Evolutionary conservation across 1,139 yeast species (phyloP).

Genomic region (Candida sp.): DNA sequence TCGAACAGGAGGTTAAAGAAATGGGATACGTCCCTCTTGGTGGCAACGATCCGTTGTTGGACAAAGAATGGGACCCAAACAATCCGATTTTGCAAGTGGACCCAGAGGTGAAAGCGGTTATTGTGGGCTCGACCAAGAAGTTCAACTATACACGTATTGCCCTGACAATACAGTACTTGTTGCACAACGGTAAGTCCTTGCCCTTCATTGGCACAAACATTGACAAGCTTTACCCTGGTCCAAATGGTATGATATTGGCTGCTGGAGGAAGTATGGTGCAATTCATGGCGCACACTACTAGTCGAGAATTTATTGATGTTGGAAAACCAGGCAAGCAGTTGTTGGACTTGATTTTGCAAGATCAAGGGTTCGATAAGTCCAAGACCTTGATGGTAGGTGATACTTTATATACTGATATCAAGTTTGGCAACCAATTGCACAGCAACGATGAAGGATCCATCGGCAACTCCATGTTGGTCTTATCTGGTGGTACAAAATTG

Average conservation of each 20-base stretch:
- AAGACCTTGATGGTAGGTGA: slow-evolving; percentile 48
- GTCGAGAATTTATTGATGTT: slow-evolving; percentile 36
- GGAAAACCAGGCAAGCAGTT: slow-evolving; percentile 43
- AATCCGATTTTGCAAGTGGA: slow-evolving; percentile 40
- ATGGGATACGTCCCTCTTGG: slow-evolving; percentile 77
- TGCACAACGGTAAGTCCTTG: slow-evolving; percentile 31
- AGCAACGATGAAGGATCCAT: slow-evolving; percentile 27
- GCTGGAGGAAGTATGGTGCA: slow-evolving; percentile 50
- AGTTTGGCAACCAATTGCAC: slow-evolving; percentile 45
- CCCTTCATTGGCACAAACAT: slow-evolving; percentile 48
- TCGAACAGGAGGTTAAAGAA: slow-evolving; percentile 70
- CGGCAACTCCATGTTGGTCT: slow-evolving; percentile 35
- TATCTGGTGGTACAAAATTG: slow-evolving; percentile 40
- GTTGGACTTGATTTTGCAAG: slow-evolving; percentile 32
- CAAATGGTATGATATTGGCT: slow-evolving; percentile 39
- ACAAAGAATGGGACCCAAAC: slow-evolving; percentile 30
- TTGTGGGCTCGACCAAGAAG: slow-evolving; percentile 44
- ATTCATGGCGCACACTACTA: slow-evolving; percentile 39
- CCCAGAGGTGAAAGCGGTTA: slow-evolving; percentile 43
- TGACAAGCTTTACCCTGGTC: slow-evolving; percentile 46
- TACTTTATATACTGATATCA: slow-evolving; percentile 46
- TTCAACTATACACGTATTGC: slow-evolving; percentile 44
- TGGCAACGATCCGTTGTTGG: slow-evolving; percentile 59
- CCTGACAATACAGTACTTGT: slow-evolving; percentile 42
- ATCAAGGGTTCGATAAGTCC: slow-evolving; percentile 27